Percentiles rank a stretch among this genome's conserved stretches.
phyloP scores from a whole-genome alignment of 805 yeast genomes.

The Cyberlindnera samutprakarnensis region DNA sequence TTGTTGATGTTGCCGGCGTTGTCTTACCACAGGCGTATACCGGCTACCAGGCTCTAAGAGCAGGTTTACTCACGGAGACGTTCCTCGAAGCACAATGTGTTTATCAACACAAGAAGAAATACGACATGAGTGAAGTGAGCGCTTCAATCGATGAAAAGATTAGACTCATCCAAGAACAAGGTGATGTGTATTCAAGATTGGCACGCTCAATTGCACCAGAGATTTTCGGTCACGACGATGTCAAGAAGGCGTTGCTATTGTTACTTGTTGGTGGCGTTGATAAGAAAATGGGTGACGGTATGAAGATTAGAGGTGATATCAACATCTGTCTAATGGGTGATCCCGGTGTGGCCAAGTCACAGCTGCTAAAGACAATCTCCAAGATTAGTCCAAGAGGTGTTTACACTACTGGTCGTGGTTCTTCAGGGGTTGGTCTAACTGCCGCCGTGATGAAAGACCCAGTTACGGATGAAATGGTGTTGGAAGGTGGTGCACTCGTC shows the following conservation, averaged over 20 bases:
- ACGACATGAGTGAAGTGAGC: conserved; percentile 55
- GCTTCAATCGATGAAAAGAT: conserved; percentile 51
- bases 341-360: conserved; percentile 99
- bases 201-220: conserved; percentile 96
- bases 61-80: conserved; percentile 92
- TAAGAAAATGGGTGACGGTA: conserved; percentile 91
- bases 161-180: conserved; percentile 44
- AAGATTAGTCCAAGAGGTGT: conserved; percentile 95
- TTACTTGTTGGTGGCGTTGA: conserved; percentile 93
- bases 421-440: conserved; percentile 97
- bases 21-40: conserved; percentile 93
- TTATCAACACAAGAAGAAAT: conserved; percentile 82
- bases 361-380: conserved; percentile 80
- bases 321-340: conserved; percentile 97
- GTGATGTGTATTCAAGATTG: conserved; percentile 70
- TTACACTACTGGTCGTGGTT: conserved; percentile 97
- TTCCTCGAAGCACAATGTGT: conserved; percentile 83
- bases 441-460: conserved; percentile 99
- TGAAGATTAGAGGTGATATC: conserved; percentile 95
- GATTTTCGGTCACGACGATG: conserved; percentile 89
- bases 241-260: conserved; percentile 81
- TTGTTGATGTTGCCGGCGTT: conserved; percentile 88
- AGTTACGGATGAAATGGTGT: conserved; percentile 96
- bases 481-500: conserved; percentile 97
- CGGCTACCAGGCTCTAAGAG: conserved; percentile 86